phyloP scores from a whole-genome alignment of 345 rosid species.

The Pelargonium nanum region DNA sequence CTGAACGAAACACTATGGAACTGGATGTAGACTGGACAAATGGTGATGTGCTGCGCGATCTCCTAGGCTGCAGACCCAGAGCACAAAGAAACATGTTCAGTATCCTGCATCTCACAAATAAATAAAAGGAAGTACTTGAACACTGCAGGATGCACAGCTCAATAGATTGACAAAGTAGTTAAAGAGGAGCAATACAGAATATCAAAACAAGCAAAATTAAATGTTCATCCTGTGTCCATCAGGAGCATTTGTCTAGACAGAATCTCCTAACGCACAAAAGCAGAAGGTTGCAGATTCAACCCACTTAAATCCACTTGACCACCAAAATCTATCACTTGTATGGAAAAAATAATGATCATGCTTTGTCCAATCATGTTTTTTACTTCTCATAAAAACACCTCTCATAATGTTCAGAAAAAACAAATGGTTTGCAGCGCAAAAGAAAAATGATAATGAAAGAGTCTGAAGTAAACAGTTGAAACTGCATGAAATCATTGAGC shows the following conservation, averaged over 20 bases:
- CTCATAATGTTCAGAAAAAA: background rate
- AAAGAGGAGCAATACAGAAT: background rate
- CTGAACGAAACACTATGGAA: conserved; percentile 51
- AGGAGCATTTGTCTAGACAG: background rate
- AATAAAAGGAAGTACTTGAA: background rate
- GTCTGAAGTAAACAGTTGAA: background rate
- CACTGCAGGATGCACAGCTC: background rate
- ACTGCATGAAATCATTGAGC: background rate
- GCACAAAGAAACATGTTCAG: conserved; percentile 2
- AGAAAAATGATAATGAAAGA: background rate
- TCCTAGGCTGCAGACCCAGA: conserved; percentile 47
- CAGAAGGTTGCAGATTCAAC: background rate
- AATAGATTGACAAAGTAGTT: background rate
- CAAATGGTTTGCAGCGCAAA: background rate
- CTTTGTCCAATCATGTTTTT: background rate
- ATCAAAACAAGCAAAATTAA: too few relatives aligned
- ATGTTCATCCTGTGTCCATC: too few relatives aligned
- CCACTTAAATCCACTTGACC: background rate
- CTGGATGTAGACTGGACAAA: conserved; percentile 34
- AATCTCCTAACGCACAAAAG: too few relatives aligned
- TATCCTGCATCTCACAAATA: background rate
- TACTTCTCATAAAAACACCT: background rate
- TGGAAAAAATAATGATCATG: background rate
- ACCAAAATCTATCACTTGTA: background rate
- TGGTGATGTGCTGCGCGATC: conserved; percentile 42